phyloP scores from a whole-genome alignment of 805 yeast genomes.

The Saccharomycopsis sp. region DNA sequence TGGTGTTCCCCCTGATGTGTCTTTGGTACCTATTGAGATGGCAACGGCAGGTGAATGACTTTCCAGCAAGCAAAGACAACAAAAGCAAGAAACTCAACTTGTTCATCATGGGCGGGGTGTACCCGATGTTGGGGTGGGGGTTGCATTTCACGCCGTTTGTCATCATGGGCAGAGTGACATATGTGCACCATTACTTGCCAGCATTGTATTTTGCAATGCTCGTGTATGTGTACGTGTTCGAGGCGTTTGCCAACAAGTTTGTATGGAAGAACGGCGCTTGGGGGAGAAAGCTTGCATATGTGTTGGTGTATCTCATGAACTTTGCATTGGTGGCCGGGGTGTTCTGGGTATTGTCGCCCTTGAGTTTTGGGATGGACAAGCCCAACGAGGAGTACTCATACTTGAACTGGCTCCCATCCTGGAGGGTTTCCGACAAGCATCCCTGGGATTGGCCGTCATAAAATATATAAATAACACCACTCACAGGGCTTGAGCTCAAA shows the following conservation, averaged over 20 bases:
- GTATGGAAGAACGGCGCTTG: slow-evolving; percentile 7
- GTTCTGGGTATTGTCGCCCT: slow-evolving; percentile 52
- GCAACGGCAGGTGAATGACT: slow-evolving; percentile 70
- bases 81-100: slow-evolving; percentile 31
- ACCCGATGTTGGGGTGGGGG: slow-evolving; percentile 75
- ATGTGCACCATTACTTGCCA: slow-evolving; percentile 77
- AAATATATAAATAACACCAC: too few species aligned
- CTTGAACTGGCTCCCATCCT: slow-evolving; percentile 39
- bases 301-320: slow-evolving; percentile 30
- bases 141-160: slow-evolving; percentile 66
- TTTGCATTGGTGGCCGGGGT: slow-evolving; percentile 35
- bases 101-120: slow-evolving; percentile 60
- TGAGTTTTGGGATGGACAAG: slow-evolving; percentile 60
- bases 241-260: slow-evolving; percentile 24
- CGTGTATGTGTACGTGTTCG: slow-evolving; percentile 44
- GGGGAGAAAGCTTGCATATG: slow-evolving; percentile 22
- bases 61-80: slow-evolving; percentile 31
- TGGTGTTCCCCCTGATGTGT: slow-evolving; percentile 42
- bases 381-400: slow-evolving; percentile 31
- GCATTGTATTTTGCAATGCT: slow-evolving; percentile 70
- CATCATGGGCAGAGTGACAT: slow-evolving; percentile 76
- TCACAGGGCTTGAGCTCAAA: too few species aligned
- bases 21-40: slow-evolving; percentile 52
- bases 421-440: slow-evolving; percentile 32
- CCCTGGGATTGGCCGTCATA: slow-evolving; percentile 2